These are phyloP conservation scores for Cinnamomum micranthum DNA, from an alignment of 164 flowering plant genomes.

Conservation along the genomic window DNA sequence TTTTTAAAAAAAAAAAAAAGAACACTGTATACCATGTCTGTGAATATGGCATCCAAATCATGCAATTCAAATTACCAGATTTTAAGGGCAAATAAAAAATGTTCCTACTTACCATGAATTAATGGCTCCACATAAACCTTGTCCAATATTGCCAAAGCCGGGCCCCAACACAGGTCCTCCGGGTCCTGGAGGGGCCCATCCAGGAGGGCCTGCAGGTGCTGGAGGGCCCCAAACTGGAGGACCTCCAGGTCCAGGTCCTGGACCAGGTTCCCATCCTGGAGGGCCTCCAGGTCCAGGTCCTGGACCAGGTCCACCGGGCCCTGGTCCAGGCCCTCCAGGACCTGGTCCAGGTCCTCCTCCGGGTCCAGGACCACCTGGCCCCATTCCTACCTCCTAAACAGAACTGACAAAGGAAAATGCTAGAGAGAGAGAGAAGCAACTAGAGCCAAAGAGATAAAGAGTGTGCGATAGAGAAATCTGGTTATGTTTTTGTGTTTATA, in stretches of 20 bases:
- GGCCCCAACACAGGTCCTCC: background rate
- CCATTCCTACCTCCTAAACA: background rate
- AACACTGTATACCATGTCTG: background rate
- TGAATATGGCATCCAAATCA: background rate
- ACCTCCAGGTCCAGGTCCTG: background rate
- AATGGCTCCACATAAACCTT: background rate
- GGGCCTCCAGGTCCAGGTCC: background rate
- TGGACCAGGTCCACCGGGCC: background rate
- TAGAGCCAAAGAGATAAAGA: background rate
- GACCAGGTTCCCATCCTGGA: background rate
- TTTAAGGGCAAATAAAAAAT: background rate
- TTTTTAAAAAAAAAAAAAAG: no score
- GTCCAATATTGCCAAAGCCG: background rate
- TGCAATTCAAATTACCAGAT: background rate
- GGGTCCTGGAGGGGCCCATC: background rate
- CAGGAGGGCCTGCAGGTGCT: background rate
- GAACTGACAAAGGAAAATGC: no score
- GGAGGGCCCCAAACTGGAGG: background rate
- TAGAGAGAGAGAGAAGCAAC: background rate
- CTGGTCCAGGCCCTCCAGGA: constrained; percentile 8
- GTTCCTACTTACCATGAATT: background rate
- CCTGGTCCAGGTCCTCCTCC: constrained; percentile 1
- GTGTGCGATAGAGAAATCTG: background rate
- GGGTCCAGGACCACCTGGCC: background rate
- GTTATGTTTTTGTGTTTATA: background rate